A percentile compares a stretch with the other conserved stretches of the same genome.
These are phyloP conservation scores for Rhypophila decipiens DNA, from an alignment of 495 filamentous ascomycete genomes.

Conservation along the genomic window DNA sequence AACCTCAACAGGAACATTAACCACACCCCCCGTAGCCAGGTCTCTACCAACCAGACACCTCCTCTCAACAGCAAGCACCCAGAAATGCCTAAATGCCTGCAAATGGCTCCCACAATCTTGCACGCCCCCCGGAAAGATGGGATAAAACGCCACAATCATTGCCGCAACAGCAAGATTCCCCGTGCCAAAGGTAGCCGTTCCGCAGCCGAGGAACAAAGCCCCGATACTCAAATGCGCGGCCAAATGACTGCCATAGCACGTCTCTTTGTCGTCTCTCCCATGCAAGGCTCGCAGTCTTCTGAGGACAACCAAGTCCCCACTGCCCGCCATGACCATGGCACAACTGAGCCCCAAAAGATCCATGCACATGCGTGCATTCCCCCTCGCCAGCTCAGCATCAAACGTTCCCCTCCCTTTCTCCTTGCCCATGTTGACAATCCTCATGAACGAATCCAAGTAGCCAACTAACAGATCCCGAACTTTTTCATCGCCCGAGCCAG, in stretches of 20 bases:
- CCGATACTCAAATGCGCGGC: constrained; percentile 90
- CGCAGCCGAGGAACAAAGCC: constrained; percentile 83
- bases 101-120: constrained; percentile 91
- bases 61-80: constrained; percentile 88
- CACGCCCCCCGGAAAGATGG: constrained; percentile 79
- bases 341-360: constrained; percentile 73
- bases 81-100: constrained; percentile 95
- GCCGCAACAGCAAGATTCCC: constrained; percentile 80
- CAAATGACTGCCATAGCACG: constrained; percentile 87
- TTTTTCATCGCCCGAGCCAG: constrained; percentile 66
- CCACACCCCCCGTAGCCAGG: constrained; percentile 70
- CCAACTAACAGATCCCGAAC: constrained; percentile 76
- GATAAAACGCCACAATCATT: constrained; percentile 88
- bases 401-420: no score
- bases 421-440: constrained; percentile 62
- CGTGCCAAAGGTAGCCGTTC: constrained; percentile 86
- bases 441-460: constrained; percentile 83
- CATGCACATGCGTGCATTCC: constrained; percentile 82
- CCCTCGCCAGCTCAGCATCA: constrained; percentile 72
- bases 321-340: constrained; percentile 92
- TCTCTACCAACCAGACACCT: constrained; percentile 84
- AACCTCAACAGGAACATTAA: constrained; percentile 60
- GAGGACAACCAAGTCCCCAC: constrained; percentile 82
- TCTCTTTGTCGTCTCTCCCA: constrained; percentile 77
- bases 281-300: constrained; percentile 83